Conservation (phyloP, 2,329 filamentous ascomycete species). For the Aspergillus sp. region DNA sequence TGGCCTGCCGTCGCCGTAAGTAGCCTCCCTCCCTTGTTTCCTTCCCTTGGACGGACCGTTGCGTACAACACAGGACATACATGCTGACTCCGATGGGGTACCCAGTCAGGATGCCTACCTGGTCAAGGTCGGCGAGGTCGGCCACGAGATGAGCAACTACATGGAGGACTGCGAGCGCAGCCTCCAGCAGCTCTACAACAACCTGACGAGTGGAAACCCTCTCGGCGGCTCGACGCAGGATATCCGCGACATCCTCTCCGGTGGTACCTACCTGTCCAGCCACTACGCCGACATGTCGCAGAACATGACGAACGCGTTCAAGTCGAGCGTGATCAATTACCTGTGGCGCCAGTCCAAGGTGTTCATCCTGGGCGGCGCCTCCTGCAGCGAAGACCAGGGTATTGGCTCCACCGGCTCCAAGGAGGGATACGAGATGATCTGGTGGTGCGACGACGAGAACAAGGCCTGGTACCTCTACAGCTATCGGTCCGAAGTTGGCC, state of each 20-base stretch:
- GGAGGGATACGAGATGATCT: not conserved
- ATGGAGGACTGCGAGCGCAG: not conserved
- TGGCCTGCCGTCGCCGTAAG: not conserved
- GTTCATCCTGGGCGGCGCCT: slow-evolving; percentile 3
- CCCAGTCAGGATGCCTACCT: not conserved
- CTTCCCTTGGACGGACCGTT: too few relatives aligned
- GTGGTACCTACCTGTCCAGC: not conserved
- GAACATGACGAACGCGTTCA: not conserved
- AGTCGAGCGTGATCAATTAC: slow-evolving; percentile 2
- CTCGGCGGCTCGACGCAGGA: not conserved
- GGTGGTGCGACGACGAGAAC: slow-evolving; percentile 1
- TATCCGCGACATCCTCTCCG: not conserved
- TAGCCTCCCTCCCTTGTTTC: not conserved
- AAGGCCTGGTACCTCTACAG: slow-evolving; percentile 1
- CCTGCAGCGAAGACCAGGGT: slow-evolving; percentile 2
- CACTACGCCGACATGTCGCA: not conserved
- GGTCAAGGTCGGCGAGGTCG: not conserved
- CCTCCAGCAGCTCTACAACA: not conserved
- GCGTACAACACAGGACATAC: not conserved
- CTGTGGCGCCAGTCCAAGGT: not conserved
- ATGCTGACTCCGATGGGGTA: not conserved
- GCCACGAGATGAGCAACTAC: not conserved
- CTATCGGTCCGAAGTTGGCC: not conserved
- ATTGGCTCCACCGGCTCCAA: not conserved
- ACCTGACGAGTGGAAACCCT: not conserved